Evolutionary conservation across 2,329 filamentous ascomycete species (phyloP).

Genomic region (Hymenoscyphus salicellus): DNA sequence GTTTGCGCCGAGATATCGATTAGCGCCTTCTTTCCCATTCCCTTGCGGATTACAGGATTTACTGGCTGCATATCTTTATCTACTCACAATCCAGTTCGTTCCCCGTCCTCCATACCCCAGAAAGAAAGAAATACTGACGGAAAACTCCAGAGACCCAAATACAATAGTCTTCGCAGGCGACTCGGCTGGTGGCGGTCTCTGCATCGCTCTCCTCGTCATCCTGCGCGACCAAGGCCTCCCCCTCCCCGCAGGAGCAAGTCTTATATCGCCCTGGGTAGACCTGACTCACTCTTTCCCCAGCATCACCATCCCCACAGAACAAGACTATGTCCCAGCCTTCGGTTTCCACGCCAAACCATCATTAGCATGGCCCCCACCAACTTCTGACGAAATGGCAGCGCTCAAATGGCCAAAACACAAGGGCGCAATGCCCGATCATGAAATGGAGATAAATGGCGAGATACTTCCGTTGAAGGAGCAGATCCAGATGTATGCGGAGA

Average conservation of each 20-base stretch:
- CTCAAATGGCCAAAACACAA: slow-evolving; percentile 36
- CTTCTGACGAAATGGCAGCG: slow-evolving; percentile 62
- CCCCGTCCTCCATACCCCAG: not conserved
- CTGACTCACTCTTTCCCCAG: slow-evolving; percentile 91
- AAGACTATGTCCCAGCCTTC: slow-evolving; percentile 69
- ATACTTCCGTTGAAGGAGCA: slow-evolving; percentile 75
- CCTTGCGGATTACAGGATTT: slow-evolving; percentile 57
- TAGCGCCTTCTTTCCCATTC: slow-evolving; percentile 88
- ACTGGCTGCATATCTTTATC: slow-evolving; percentile 66
- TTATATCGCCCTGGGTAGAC: slow-evolving; percentile 93
- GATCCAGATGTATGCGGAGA: slow-evolving; percentile 80
- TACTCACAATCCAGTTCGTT: slow-evolving; percentile 61
- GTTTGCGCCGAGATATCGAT: slow-evolving; percentile 76
- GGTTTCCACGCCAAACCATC: slow-evolving; percentile 90
- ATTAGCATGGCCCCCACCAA: slow-evolving; percentile 82
- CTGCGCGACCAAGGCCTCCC: slow-evolving; percentile 73
- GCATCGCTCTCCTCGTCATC: slow-evolving; percentile 67
- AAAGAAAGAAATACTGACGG: not conserved
- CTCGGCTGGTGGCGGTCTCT: slow-evolving; percentile 88
- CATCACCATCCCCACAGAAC: slow-evolving; percentile 61
- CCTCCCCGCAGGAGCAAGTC: slow-evolving; percentile 80
- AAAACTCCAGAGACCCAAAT: slow-evolving; percentile 50
- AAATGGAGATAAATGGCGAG: slow-evolving; percentile 67
- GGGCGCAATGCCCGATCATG: slow-evolving; percentile 44
- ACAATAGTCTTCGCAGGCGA: slow-evolving; percentile 85